phyloP scores from a whole-genome alignment of 2,329 filamentous ascomycete genomes.

The Dryadomyces quercus-mongolicae region DNA sequence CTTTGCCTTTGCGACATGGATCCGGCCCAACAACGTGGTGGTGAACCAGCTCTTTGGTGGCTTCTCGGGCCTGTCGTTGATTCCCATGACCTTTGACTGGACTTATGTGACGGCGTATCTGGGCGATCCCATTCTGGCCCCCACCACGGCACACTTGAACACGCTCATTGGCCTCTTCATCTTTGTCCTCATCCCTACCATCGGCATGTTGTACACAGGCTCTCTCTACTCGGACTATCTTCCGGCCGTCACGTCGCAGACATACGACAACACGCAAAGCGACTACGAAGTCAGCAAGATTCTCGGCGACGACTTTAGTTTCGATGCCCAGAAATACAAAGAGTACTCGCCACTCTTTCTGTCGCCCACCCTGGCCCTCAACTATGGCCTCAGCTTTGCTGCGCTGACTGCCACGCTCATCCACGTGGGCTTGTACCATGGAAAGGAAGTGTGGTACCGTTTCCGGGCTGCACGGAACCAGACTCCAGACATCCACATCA shows the following conservation, averaged over 20 bases:
- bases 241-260: slow-evolving; percentile 37
- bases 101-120: slow-evolving; percentile 19
- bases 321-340: slow-evolving; percentile 35
- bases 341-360: slow-evolving; percentile 40
- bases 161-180: slow-evolving; percentile 39
- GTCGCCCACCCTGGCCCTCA: slow-evolving; percentile 32
- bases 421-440: slow-evolving; percentile 28
- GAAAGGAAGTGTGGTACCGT: slow-evolving; percentile 17
- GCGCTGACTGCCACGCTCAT: slow-evolving; percentile 40
- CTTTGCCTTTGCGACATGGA: slow-evolving; percentile 44
- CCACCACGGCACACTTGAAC: slow-evolving; percentile 49
- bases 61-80: slow-evolving; percentile 22
- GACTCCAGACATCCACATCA: neutral
- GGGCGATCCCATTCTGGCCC: slow-evolving; percentile 24
- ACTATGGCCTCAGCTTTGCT: slow-evolving; percentile 44
- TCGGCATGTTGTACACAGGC: slow-evolving; percentile 46
- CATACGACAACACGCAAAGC: slow-evolving; percentile 36
- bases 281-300: slow-evolving; percentile 34
- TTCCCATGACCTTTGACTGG: slow-evolving; percentile 29
- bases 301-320: slow-evolving; percentile 25
- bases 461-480: neutral
- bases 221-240: slow-evolving; percentile 41
- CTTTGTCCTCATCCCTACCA: slow-evolving; percentile 40
- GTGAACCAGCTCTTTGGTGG: slow-evolving; percentile 20
- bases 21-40: slow-evolving; percentile 26